Evolutionary conservation across 352 stramenopile species (phyloP).

Genomic region (Aphanomyces stellatus): DNA sequence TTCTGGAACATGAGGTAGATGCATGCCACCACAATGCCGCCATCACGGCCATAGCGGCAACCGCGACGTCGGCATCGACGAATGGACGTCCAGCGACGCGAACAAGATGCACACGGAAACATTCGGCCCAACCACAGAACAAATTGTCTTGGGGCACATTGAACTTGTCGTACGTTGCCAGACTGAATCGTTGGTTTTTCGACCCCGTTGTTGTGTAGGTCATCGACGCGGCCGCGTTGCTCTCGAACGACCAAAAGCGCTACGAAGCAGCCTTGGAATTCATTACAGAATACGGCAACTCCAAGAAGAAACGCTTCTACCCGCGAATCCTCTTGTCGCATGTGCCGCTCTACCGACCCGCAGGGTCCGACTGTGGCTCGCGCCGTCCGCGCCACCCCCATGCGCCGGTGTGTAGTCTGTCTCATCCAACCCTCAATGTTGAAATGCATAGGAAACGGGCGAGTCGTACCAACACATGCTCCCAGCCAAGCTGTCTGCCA

Average conservation of each 20-base stretch:
- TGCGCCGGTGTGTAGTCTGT: neutral
- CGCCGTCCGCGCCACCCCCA: neutral
- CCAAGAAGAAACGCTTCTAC: neutral
- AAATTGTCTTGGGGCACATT: neutral
- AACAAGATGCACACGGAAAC: neutral
- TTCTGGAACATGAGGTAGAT: slow-evolving; percentile 18
- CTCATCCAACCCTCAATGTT: neutral
- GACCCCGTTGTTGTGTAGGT: no score
- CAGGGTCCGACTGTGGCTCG: neutral
- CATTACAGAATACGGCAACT: neutral
- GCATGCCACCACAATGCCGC: no score
- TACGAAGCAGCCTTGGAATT: neutral
- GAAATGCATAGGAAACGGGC: neutral
- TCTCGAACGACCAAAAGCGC: neutral
- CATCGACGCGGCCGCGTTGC: neutral
- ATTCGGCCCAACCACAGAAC: neutral
- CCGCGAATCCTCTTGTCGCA: neutral
- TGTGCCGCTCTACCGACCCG: neutral
- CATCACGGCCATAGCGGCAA: slow-evolving; percentile 2
- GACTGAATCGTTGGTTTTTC: no score
- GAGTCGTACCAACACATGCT: neutral
- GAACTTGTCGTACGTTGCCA: slow-evolving; percentile 1
- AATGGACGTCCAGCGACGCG: neutral
- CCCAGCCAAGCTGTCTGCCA: neutral
- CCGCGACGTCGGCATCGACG: neutral